Evolutionary conservation across 192 early-diverging fungal species (phyloP).

Genomic region (Podila epicladia): DNA sequence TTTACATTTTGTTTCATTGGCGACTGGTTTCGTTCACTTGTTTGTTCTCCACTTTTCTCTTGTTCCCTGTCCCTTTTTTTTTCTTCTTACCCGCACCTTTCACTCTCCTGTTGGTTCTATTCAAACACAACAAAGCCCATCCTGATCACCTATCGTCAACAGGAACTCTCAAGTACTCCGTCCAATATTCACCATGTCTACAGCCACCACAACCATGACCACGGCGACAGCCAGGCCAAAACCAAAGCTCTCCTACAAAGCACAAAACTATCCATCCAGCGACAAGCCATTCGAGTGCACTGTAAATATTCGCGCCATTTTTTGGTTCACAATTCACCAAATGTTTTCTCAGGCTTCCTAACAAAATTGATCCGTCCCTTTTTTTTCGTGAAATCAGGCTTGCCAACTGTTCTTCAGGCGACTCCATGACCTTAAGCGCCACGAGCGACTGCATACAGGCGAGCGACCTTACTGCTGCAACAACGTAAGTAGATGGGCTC

Average conservation of each 20-base stretch:
- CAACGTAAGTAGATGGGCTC: constrained; percentile 24
- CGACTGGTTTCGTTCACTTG: not conserved
- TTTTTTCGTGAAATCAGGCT: constrained; percentile 9
- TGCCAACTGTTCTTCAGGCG: constrained; percentile 61
- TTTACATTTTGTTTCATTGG: not conserved
- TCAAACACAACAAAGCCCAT: not conserved
- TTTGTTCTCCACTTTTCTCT: not conserved
- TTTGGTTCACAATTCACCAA: not conserved
- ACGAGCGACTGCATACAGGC: constrained; percentile 64
- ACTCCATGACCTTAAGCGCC: constrained; percentile 64
- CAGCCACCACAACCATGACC: not conserved
- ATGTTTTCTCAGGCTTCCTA: not conserved
- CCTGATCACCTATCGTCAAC: too few species aligned
- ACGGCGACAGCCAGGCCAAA: constrained; percentile 32
- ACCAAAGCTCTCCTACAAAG: constrained; percentile 50
- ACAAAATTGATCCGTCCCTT: constrained; percentile 2
- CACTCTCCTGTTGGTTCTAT: not conserved
- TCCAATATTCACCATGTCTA: not conserved
- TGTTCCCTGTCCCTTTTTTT: not conserved
- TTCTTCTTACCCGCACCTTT: not conserved
- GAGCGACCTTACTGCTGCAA: constrained; percentile 63
- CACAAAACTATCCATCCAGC: constrained; percentile 45
- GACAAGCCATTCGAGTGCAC: constrained; percentile 52
- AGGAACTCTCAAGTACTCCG: not conserved
- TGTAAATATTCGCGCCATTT: constrained; percentile 14